Evolutionary conservation across 2,329 filamentous ascomycete species (phyloP), one percentile per base, ranked within the genome.

Genomic region (Colletotrichum tanaceti): DNA sequence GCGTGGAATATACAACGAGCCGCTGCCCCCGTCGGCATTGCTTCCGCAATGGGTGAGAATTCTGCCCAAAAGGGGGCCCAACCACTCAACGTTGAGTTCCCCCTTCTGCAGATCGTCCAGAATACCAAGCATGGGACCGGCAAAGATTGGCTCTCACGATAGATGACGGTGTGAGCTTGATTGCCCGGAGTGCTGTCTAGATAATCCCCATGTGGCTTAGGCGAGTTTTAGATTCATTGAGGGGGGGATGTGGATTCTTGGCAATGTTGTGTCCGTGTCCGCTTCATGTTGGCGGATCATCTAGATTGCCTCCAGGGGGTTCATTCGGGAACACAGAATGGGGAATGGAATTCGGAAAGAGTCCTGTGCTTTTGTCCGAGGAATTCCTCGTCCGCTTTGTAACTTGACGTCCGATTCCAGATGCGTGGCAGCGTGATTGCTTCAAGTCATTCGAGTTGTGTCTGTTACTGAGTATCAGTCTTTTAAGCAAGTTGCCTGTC

Each of bases 121-220:
- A 24, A 47, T 10, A 9, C 38, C 18, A 41, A 43, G 32, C 53
- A 16, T 16, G 11, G 11, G 11, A n/a, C n/a, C 11, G 39, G 10
- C 11, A 16, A 20, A 50, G 63, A 62, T 65, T 65, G 63, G 57
- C 13, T 10, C 22, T 18, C 28, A 5, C 24, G 18, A 3, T 6
- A 41, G 50, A 57, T 32, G 57, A 62, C 43, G 58, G 63, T 62
- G 58, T 66, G 58, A 66, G 63, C 50, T 62, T 66, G 62, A 66
- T 66, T 66, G 14, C 63, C 57, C 47, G 14, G 32, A 41, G 35
- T 35, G 32, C 20, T 50, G 43, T 4, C 43, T n/a, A n/a, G 20
- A 38, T 24, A 18, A 16, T 6, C 49, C 52, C 41, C 14, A 57
- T 38, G 1, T 52, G 43, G 50, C 28, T 9, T 43, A 62, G 43